Evolutionary conservation across 2,329 filamentous ascomycete genomes (phyloP).

Genomic region (Alternaria arborescens): DNA sequence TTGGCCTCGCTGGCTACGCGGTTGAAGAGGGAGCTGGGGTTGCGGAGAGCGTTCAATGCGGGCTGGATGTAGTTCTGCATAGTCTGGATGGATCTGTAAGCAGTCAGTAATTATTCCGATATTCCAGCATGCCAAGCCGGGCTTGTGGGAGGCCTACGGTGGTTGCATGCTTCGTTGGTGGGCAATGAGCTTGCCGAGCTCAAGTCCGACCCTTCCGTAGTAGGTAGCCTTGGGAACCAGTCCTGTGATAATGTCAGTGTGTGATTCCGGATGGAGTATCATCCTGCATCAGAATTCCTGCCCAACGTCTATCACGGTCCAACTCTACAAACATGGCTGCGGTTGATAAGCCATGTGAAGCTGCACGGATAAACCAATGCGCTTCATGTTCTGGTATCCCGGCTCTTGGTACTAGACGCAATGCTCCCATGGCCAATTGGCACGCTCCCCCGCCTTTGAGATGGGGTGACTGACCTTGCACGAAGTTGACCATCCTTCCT

Average conservation of each 20-base stretch:
- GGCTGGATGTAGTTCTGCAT: slow-evolving; percentile 89
- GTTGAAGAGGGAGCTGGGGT: slow-evolving; percentile 69
- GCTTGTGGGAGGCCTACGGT: slow-evolving; percentile 72
- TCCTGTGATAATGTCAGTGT: slow-evolving; percentile 61
- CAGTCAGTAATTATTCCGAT: slow-evolving; percentile 31
- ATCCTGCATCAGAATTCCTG: background rate
- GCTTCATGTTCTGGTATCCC: background rate
- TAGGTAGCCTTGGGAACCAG: slow-evolving; percentile 87
- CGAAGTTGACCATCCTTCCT: slow-evolving; percentile 72
- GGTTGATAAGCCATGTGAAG: slow-evolving; percentile 22
- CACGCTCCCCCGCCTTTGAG: slow-evolving; percentile 16
- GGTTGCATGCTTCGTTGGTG: slow-evolving; percentile 89
- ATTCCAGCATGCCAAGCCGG: background rate
- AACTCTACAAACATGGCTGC: slow-evolving; percentile 7
- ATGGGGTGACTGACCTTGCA: slow-evolving; percentile 76
- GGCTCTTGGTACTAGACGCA: background rate
- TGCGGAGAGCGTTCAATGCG: slow-evolving; percentile 73
- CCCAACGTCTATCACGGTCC: background rate
- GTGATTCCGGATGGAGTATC: background rate
- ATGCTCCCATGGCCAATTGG: background rate
- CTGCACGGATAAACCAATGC: slow-evolving; percentile 29
- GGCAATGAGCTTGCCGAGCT: slow-evolving; percentile 88
- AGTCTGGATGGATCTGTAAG: slow-evolving; percentile 74
- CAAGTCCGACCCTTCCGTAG: slow-evolving; percentile 88
- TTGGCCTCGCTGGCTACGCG: slow-evolving; percentile 51